A percentile compares a stretch with the other conserved stretches of the same genome.
phyloP scores from a whole-genome alignment of 2,329 filamentous ascomycete species.

The Ophiostoma himal-ulmi region DNA sequence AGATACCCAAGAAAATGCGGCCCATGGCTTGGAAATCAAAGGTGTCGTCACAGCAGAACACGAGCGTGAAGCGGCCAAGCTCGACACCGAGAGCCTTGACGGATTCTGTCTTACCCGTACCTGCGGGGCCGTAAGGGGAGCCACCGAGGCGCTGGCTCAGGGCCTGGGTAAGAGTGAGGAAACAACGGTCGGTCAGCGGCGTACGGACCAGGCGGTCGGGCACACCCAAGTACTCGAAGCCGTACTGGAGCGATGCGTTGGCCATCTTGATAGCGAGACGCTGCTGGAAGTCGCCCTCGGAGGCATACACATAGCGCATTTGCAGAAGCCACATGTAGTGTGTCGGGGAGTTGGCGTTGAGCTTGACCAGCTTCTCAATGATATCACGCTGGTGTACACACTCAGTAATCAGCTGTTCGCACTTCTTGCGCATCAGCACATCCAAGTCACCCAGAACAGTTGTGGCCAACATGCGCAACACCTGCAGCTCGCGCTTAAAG shows the following conservation, averaged over 20 bases:
- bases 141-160: conserved; percentile 91
- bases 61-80: conserved; percentile 92
- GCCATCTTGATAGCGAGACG: conserved; percentile 93
- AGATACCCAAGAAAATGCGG: conserved; percentile 97
- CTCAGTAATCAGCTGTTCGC: conserved; percentile 96
- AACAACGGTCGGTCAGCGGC: conserved; percentile 94
- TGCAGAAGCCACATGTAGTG: conserved; percentile 92
- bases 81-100: conserved; percentile 97
- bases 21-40: conserved; percentile 99
- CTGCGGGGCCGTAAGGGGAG: conserved; percentile 93
- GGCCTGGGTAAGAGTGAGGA: conserved; percentile 93
- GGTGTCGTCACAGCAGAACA: conserved; percentile 99
- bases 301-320: conserved; percentile 90
- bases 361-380: conserved; percentile 76
- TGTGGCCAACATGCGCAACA: conserved; percentile 78
- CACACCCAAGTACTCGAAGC: conserved; percentile 96
- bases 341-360: conserved; percentile 65
- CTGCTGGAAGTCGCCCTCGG: conserved; percentile 73
- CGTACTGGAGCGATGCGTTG: conserved; percentile 90
- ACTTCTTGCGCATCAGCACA: conserved; percentile 85
- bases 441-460: conserved; percentile 88
- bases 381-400: conserved; percentile 96
- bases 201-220: conserved; percentile 94
- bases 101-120: conserved; percentile 98
- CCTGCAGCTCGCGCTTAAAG: conserved; percentile 75